These are phyloP conservation scores for Pleurotus citrinopileatus DNA, from an alignment of 768 basidiomycete genomes.

Conservation along the genomic window DNA sequence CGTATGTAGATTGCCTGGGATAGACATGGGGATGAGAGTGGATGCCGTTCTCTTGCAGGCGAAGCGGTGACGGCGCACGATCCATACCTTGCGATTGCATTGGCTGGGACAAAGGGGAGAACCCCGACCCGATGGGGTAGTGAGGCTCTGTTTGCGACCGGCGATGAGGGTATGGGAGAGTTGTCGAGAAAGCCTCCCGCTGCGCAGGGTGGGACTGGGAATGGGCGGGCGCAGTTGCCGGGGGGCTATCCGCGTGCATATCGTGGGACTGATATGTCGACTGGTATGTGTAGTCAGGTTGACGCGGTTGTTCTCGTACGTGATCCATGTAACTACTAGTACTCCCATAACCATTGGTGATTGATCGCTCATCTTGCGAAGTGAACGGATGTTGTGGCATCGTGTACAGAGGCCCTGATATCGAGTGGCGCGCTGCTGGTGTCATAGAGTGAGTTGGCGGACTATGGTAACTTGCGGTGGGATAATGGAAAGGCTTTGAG, in stretches of 20 bases:
- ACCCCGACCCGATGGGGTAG: conserved; percentile 43
- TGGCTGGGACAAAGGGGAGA: conserved; percentile 46
- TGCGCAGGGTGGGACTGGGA: conserved; percentile 34
- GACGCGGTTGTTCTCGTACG: conserved; percentile 24
- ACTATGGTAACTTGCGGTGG: conserved; percentile 16
- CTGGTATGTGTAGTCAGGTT: conserved; percentile 53
- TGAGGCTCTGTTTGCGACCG: conserved; percentile 59
- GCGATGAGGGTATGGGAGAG: conserved; percentile 45
- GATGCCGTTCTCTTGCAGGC: conserved; percentile 28
- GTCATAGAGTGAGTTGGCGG: conserved; percentile 36
- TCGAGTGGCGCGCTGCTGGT: conserved; percentile 39
- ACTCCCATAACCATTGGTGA: conserved; percentile 43
- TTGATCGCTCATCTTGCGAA: conserved; percentile 48
- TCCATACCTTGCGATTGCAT: conserved; percentile 33
- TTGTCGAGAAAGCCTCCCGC: conserved; percentile 25
- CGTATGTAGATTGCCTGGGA: conserved; percentile 35
- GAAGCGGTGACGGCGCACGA: conserved; percentile 43
- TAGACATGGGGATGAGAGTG: conserved; percentile 25
- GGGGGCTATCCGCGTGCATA: conserved; percentile 39
- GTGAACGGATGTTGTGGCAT: conserved; percentile 35
- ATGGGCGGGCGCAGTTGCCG: conserved; percentile 37
- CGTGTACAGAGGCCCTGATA: conserved; percentile 40
- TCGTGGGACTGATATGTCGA: conserved; percentile 44
- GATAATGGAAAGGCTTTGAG: conserved; percentile 44
- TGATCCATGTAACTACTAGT: conserved; percentile 41